These are phyloP conservation scores for Aureobasidium musti DNA, from an alignment of 2,329 filamentous ascomycete genomes.

Conservation along the genomic window DNA sequence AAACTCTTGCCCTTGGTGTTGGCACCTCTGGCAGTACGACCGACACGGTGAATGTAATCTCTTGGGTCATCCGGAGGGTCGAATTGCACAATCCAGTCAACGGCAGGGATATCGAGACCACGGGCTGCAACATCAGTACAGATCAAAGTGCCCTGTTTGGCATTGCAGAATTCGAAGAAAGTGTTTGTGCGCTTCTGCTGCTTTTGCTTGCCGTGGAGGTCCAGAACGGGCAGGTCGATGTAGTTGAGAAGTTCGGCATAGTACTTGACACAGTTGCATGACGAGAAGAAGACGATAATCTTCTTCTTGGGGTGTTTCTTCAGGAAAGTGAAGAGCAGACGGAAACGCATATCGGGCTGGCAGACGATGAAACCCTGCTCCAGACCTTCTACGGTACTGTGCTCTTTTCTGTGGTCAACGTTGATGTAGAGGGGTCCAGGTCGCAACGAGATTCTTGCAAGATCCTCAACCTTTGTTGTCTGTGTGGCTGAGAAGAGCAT, in stretches of 20 bases:
- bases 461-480: slow-evolving; percentile 96
- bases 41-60: slow-evolving; percentile 94
- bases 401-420: slow-evolving; percentile 85
- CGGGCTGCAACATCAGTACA: slow-evolving; percentile 96
- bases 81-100: slow-evolving; percentile 96
- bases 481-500: slow-evolving; percentile 99
- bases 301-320: slow-evolving; percentile 94
- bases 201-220: slow-evolving; percentile 93
- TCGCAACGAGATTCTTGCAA: slow-evolving; percentile 88
- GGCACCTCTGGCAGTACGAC: slow-evolving; percentile 84
- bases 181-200: slow-evolving; percentile 99
- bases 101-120: slow-evolving; percentile 91
- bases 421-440: slow-evolving; percentile 95
- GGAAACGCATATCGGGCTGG: slow-evolving; percentile 89
- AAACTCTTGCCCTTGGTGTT: slow-evolving; percentile 83
- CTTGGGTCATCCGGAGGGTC: slow-evolving; percentile 64
- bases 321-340: slow-evolving; percentile 90
- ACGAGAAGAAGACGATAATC: slow-evolving; percentile 95
- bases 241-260: slow-evolving; percentile 95
- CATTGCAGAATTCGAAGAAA: slow-evolving; percentile 94
- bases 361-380: slow-evolving; percentile 96
- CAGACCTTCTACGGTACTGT: slow-evolving; percentile 87
- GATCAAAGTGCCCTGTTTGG: slow-evolving; percentile 81
- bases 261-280: slow-evolving; percentile 82
- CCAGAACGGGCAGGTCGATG: slow-evolving; percentile 87